Percentiles rank a stretch among this genome's conserved stretches.
phyloP scores from a whole-genome alignment of 768 basidiomycete species.

The Tulasnella sp. region DNA sequence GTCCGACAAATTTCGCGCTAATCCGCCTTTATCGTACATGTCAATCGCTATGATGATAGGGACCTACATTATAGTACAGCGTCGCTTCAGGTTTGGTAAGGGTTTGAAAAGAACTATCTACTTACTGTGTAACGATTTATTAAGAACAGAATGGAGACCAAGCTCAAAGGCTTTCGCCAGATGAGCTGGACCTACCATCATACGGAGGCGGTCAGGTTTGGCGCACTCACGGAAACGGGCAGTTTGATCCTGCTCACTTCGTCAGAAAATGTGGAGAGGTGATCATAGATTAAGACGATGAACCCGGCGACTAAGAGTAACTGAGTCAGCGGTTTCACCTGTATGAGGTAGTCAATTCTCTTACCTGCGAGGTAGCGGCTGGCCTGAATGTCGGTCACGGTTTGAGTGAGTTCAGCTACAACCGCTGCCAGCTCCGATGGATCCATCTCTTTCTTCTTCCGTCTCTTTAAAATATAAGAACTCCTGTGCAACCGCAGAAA shows the following conservation, averaged over 20 bases:
- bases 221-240: neutral
- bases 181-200: neutral
- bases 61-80: neutral
- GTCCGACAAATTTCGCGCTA: neutral
- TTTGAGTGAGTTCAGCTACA: no score
- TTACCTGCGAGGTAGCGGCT: slow-evolving; percentile 5
- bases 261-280: slow-evolving; percentile 5
- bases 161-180: slow-evolving; percentile 3
- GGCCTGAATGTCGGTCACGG: neutral
- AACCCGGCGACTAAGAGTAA: neutral
- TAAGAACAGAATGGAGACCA: slow-evolving; percentile 3
- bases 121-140: slow-evolving; percentile 5
- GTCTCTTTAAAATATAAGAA: no score
- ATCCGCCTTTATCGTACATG: neutral
- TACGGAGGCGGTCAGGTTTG: neutral
- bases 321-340: neutral
- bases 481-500: no score
- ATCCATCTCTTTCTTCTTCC: no score
- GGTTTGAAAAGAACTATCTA: no score
- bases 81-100: no score
- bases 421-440: slow-evolving; percentile 10
- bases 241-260: neutral
- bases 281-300: slow-evolving; percentile 1
- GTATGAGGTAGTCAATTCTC: neutral
- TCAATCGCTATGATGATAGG: neutral